Base-by-base conservation (phyloP, 257 asterid genomes). In the Scutellaria minor region DNA sequence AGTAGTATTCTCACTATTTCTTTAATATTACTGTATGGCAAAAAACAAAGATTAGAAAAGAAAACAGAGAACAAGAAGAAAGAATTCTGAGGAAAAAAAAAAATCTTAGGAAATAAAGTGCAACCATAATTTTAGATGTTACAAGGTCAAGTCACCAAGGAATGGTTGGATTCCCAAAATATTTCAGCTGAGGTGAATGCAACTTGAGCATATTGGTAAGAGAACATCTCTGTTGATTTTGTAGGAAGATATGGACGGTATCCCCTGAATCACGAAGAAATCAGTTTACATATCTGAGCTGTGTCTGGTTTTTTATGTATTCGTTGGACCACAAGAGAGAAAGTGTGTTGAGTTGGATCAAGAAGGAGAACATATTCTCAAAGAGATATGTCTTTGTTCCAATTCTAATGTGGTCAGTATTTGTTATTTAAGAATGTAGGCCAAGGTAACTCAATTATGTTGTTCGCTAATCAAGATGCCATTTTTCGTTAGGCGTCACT, bases 351-450 rank as follows among this genome's bases (percentile, higher is more conserved):
- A 31, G 70, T 1, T 85, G 86, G 91, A 82, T 88, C 47, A 80
- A 84, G 82, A 73, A 9, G 45, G 22, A 10, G 65, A 52, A 75
- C 46, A 68, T 85, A 61, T 75, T 88, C 70, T 75, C 82, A 41
- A 84, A 82, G 54, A 74, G 53, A 79, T 86, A 88, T 73, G 85
- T 86, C 35, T 65, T 86, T 7, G 72, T 89, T 77, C 92, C 95
- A 56, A 80, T 88, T 44, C 78, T 80, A 54, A n/a, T 71, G 56
- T 79, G 88, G 88, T 86, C 83, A 7, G 80, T 68, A 58, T 68
- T 73, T 20, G 15, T 13, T 52, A 59, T 64, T 76, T 14, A 11
- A 31, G 39, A 22, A 18, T 22, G 11, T 47, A 39, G 24, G 15
- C 24, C 24, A 18, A 48, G 5, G 11, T 47, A 27, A 75, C 5